Evolutionary conservation across 2,329 filamentous ascomycete genomes (phyloP), one percentile per base, ranked within the genome.

Genomic region (Monilinia polystroma): DNA sequence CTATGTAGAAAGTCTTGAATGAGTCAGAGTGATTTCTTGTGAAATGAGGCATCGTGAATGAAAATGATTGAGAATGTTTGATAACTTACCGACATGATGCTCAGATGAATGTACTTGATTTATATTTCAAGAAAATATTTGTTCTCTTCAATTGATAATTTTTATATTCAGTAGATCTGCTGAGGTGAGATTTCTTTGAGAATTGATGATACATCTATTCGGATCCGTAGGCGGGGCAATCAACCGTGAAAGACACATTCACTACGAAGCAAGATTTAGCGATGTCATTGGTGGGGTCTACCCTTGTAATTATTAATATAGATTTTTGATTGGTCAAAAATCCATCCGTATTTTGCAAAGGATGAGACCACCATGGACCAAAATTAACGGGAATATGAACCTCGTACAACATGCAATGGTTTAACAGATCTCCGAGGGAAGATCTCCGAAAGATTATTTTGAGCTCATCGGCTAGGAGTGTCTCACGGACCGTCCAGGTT

Each of bases 1-100:
- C 84, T 73, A 92, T 90, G 80, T 87, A 91, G 84, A 91, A 93
- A 71, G 75, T 76, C 84, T 88, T 57, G 51, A 67, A 32, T 68
- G 68, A 73, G 70, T 73, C 70, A 64, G 63, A 64, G n/a, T 54
- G 29, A 35, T 51, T 62, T 62, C 58, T 62, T 41, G 58, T 52
- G 45, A 62, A 62, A 16, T 62, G 58, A 62, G 58, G 45, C 58
- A 62, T 62, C 45, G 51, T 62, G 58, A 3, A 62, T 62, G 32
- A 51, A 6, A 7, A 62, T 62, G 29, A 26, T 38, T 38, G 32
- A 51, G 29, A 49, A 51, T 20, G 58, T 38, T 66, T 29, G 49
- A 23, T 43, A 52, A 66, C 64, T 66, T 60, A 60, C 64, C 49
- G 64, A 53, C 64, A 66, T 66, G 32, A n/a, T 56, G 6, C 32